Base-by-base conservation (phyloP, 1,284 basidiomycete genomes). In the Trichosporon sp. region DNA sequence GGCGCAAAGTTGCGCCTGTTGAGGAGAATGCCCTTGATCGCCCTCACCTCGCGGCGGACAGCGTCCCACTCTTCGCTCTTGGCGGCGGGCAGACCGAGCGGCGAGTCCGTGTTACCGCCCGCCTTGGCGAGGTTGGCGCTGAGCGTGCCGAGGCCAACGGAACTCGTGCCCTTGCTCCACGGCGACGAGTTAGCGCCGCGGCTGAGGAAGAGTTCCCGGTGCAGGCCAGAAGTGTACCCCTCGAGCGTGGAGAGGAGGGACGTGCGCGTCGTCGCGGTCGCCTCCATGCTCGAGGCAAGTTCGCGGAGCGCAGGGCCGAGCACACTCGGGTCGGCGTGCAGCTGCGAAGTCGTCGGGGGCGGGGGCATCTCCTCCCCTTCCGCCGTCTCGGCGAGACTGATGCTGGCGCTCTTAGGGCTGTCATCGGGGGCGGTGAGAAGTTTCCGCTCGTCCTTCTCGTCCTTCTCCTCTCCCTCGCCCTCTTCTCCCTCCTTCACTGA, bases 21-120 rank as follows among this genome's bases (percentile, higher is more conserved):
- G 67, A 84, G 74, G 68, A 84, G 74, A 46, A 84, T 64, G n/a
- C 83, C 83, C 74, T 84, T 84, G 70, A 84, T 78, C 7, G 78
- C 80, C 67, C 83, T 77, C 16, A 84, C 75, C 70, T 84, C 83
- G 70, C 80, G 81, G 66, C 81, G 77, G 35, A 81, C 78, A 37
- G 75, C 76, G 71, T 84, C 83, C 80, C 80, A 83, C 71, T 81
- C 79, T 67, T 79, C 78, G n/a, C 74, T 72, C 35, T 73, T 73
- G 14, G 70, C 76, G 4, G 71, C 61, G 0, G 71, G 71, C 14
- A 75, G 70, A 31, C 74, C 70, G 38, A 74, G 68, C 2, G 68
- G 65, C 32, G 48, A 61, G 37, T 48, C 19, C 38, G 65, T 63
- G 19, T 11, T 38, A 14, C 31, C 48, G 2, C 63, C 66, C 26